Base-by-base conservation (phyloP, 495 filamentous ascomycete species). In the Podospora tetraspora region DNA sequence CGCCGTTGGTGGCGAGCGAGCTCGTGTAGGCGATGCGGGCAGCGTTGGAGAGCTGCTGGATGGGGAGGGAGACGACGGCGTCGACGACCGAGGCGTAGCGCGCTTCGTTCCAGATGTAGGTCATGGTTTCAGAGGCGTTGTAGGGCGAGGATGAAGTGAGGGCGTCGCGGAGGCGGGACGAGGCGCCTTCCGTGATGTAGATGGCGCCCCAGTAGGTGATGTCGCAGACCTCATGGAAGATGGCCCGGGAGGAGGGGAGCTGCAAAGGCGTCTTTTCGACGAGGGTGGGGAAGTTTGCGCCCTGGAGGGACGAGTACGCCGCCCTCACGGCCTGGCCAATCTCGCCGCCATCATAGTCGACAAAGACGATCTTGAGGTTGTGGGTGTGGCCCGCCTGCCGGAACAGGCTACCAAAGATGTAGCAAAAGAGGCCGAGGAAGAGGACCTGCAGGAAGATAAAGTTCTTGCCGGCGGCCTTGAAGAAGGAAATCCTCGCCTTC, bases 91-190 rank as follows among this genome's bases (percentile, higher is more conserved):
- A 71, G 0, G 84, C 72, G 67, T 85, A 87, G 1, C 79, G 79
- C 4, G 79, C 83, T 74, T 84, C 79, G 63, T 86, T 85, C 83
- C 84, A 86, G 63, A 84, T 76, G 66, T 79, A 79, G 8, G 74
- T 74, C 24, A 86, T 66, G 9, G 81, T 74, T 63, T 83, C 64
- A 34, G 68, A 72, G 25, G 61, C 59, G 61, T 86, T 78, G 74
- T 84, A 84, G 0, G 77, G 57, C 19, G 43, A 32, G 8, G 73
- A 76, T n/a, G 76, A 76, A 0, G 67, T 59, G 1, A 85, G 52
- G 3, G 81, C 84, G 3, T 72, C 71, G 23, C 72, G 68, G 8
- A 85, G 70, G 13, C 72, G 71, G 19, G 65, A 62, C 0, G 84
- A 81, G 7, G 84, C 79, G 60, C 79, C 77, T 2, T 75, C 37